Evolutionary conservation across 352 stramenopile species (phyloP).

Genomic region (Phytophthora aleatoria): DNA sequence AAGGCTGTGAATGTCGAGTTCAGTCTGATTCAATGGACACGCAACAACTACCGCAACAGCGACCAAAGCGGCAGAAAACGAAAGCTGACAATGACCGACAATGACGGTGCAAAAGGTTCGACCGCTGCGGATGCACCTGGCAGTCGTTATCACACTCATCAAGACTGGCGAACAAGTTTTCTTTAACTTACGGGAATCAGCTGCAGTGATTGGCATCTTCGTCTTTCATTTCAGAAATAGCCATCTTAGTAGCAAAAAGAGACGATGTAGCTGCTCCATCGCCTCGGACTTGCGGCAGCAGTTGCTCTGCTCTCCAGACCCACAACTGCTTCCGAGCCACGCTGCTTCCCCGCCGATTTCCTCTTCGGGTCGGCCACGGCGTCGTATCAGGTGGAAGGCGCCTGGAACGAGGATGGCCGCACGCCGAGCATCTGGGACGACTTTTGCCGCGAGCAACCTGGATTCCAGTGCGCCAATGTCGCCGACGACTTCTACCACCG

Average conservation of each 20-base stretch:
- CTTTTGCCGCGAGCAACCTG: constrained; percentile 45
- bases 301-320: constrained; percentile 2
- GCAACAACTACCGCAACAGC: constrained; percentile 7
- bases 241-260: constrained; percentile 1
- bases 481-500: constrained; percentile 93
- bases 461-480: constrained; percentile 84
- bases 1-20: constrained; percentile 58
- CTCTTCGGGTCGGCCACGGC: constrained; percentile 85
- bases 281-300: constrained; percentile 8
- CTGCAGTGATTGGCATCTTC: neutral
- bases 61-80: constrained; percentile 6
- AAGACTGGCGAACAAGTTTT: neutral
- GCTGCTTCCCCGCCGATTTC: constrained; percentile 62
- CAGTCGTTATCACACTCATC: constrained; percentile 15
- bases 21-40: constrained; percentile 48
- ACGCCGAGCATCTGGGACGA: constrained; percentile 82
- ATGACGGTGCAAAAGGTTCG: no score
- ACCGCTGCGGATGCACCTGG: constrained; percentile 18
- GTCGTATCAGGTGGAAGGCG: constrained; percentile 93
- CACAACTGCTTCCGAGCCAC: constrained; percentile 7
- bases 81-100: neutral
- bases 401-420: constrained; percentile 66
- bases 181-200: constrained; percentile 13
- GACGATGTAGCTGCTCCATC: constrained; percentile 15
- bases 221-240: constrained; percentile 18